Base-by-base conservation (phyloP, 176 grass and related monocot species). In the Oryza officinalis region DNA sequence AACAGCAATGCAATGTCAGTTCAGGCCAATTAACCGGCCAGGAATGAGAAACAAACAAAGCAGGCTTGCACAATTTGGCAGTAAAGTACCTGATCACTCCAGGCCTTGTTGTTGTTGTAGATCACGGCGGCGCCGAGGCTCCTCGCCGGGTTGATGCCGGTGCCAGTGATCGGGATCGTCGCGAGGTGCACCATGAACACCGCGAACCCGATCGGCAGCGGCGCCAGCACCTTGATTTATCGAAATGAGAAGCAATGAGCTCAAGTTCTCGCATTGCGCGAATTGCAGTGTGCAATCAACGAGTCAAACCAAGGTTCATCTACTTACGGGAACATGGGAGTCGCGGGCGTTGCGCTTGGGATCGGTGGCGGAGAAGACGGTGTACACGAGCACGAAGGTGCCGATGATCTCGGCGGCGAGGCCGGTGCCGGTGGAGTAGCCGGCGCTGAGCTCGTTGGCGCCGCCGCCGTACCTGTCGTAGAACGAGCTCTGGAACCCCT, bases 351-450 rank as follows among this genome's bases (percentile, higher is more conserved):
- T 97, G 85, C 90, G 94, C 72, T 97, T 94, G 35, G 88, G 90
- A 27, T 94, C 94, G 28, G 94, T 97, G 77, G 92, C 94, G 59
- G 94, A 94, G 94, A 97, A 97, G 54, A 97, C 94, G 59, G 94
- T 97, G 87, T 97, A 97, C 0, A 97, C 92, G 78, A 97, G 94
- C 40, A 97, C 89, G 71, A 94, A 97, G 4, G 94, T 97, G 35
- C 92, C 94, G 43, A 94, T 83, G 79, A 97, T 94, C 92, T 97
- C 94, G 23, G 92, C 92, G 43, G 81, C 92, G 83, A 97, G 85
- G 2, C 86, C 94, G 1, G 92, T 92, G 33, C 87, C 85, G 20
- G 52, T 83, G 69, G 94, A 92, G 87, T 94, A 92, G 13, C 94
- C 92, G 17, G 87, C 22, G 52, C 67, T 72, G 77, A 97, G 8